Percentiles rank a stretch among this genome's conserved stretches.
Conservation (phyloP, 768 basidiomycete genomes). For the Epithele typhae region DNA sequence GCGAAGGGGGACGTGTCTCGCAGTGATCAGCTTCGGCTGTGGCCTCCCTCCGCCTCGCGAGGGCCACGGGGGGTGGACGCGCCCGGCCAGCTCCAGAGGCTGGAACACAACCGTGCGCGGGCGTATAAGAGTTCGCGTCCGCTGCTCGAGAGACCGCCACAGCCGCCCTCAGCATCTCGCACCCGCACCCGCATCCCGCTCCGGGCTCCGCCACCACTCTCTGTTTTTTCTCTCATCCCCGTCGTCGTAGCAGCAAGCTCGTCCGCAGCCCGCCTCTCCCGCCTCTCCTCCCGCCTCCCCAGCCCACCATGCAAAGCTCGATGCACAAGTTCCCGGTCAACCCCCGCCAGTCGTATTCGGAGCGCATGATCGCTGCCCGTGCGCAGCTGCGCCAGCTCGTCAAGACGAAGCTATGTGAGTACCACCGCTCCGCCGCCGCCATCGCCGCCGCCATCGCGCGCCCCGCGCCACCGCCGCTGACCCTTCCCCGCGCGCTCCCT, state of each 20-base stretch:
- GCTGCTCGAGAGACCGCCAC: not conserved
- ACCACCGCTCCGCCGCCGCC: not conserved
- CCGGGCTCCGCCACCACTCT: too few species aligned
- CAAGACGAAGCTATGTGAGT: conserved; percentile 21
- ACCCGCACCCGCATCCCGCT: too few species aligned
- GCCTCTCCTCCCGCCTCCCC: not conserved
- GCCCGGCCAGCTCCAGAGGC: not conserved
- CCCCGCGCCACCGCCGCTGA: too few species aligned
- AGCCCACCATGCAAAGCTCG: conserved; percentile 1
- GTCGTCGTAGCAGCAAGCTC: not conserved
- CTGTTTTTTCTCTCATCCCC: not conserved
- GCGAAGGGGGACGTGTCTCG: not conserved
- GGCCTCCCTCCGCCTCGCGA: not conserved
- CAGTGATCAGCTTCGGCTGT: not conserved
- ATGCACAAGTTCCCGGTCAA: conserved; percentile 23
- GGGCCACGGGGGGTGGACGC: not conserved
- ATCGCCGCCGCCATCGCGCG: not conserved
- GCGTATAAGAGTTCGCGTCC: not conserved
- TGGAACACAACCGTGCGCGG: not conserved
- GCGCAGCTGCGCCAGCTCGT: conserved; percentile 22
- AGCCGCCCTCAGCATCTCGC: too few species aligned
- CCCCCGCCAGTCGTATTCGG: conserved; percentile 22
- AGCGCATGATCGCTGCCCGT: conserved; percentile 26
- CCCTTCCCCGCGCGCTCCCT: not conserved
- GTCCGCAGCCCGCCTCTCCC: not conserved